These are phyloP conservation scores for Fusarium pininemorale DNA, from an alignment of 2,329 filamentous ascomycete genomes.

Conservation along the genomic window DNA sequence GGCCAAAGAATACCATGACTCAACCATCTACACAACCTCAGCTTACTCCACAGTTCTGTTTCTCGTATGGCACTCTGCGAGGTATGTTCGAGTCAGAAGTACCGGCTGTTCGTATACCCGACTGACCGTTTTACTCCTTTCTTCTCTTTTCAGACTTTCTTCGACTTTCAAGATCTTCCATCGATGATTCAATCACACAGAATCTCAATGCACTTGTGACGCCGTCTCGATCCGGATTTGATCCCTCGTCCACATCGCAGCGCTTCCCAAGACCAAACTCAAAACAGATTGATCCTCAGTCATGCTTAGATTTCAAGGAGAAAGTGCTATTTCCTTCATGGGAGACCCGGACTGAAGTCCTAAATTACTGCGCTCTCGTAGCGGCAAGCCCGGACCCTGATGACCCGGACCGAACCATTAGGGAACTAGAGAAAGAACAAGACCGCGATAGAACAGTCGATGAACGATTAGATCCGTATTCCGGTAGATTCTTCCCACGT, in stretches of 20 bases:
- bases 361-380: not conserved
- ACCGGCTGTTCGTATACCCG: not conserved
- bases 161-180: constrained; percentile 80
- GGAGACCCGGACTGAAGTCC: not conserved
- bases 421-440: not conserved
- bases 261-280: not conserved
- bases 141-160: constrained; percentile 77
- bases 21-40: constrained; percentile 57
- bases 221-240: constrained; percentile 76
- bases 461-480: constrained; percentile 93
- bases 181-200: constrained; percentile 91
- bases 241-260: constrained; percentile 60
- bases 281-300: not conserved
- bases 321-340: not conserved
- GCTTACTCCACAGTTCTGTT: constrained; percentile 81
- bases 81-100: constrained; percentile 56
- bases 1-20: constrained; percentile 55
- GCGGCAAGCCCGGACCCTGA: not conserved
- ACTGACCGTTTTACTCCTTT: not conserved
- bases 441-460: constrained; percentile 70
- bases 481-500: constrained; percentile 78
- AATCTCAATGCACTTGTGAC: constrained; percentile 90
- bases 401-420: not conserved
- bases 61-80: constrained; percentile 73
- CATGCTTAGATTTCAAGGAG: constrained; percentile 74